phyloP scores from a whole-genome alignment of 306 rosid genomes.

The Fagus crenata region DNA sequence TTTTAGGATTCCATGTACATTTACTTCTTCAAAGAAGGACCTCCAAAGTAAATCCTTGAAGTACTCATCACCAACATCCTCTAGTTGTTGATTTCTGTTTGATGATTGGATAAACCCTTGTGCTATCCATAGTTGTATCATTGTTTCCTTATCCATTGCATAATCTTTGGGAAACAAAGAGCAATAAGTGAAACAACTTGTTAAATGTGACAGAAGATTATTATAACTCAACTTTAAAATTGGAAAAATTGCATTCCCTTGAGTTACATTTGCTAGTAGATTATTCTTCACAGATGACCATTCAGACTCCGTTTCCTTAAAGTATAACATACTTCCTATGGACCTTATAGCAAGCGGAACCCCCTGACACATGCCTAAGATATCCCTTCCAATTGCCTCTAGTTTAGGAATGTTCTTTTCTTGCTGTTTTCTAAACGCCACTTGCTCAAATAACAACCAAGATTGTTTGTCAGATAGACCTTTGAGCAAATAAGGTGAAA shows the following conservation, averaged over 20 bases:
- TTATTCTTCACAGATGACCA: slow-evolving; percentile 35
- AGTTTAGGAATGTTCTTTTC: slow-evolving; percentile 13
- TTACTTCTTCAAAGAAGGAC: slow-evolving; percentile 23
- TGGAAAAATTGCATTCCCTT: slow-evolving; percentile 29
- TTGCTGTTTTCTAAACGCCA: slow-evolving; percentile 21
- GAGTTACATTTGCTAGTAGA: slow-evolving; percentile 15
- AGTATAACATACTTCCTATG: slow-evolving; percentile 33
- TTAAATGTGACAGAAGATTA: slow-evolving; percentile 38
- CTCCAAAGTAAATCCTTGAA: slow-evolving; percentile 14
- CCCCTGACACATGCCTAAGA: slow-evolving; percentile 29
- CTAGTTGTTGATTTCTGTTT: background rate
- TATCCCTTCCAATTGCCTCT: slow-evolving; percentile 25
- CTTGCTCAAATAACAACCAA: slow-evolving; percentile 26
- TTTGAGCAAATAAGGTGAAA: slow-evolving; percentile 7
- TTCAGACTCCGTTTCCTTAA: slow-evolving; percentile 24
- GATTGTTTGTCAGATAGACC: slow-evolving; percentile 25
- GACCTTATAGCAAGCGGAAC: slow-evolving; percentile 33
- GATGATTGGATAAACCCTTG: background rate
- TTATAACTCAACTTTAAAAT: slow-evolving; percentile 29
- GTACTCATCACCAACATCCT: background rate
- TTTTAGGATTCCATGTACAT: background rate
- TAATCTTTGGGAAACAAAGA: background rate
- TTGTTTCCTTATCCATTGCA: accelerated
- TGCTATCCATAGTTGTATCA: background rate
- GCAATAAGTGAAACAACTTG: background rate